These are phyloP conservation scores for Pythium vanterpoolii DNA, from an alignment of 352 stramenopile genomes.

Conservation along the genomic window DNA sequence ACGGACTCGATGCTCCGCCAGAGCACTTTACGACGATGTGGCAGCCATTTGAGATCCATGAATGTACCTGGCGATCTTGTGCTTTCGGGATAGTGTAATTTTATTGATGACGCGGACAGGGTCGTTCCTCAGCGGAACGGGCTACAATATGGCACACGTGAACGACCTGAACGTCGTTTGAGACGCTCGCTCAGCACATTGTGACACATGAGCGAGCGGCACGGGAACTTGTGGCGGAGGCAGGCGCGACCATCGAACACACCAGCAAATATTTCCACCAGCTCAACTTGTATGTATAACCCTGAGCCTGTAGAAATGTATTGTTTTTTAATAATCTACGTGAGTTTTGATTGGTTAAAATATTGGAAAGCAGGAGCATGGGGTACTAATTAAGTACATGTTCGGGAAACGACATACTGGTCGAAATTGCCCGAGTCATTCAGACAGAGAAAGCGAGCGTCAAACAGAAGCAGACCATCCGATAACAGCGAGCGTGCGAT, in stretches of 20 bases:
- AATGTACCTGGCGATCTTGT: constrained; percentile 21
- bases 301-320: too few species aligned
- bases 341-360: neutral
- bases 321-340: neutral
- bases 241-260: constrained; percentile 9
- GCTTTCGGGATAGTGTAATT: constrained; percentile 24
- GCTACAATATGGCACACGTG: constrained; percentile 28
- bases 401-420: neutral
- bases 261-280: constrained; percentile 26
- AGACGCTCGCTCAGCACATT: constrained; percentile 12
- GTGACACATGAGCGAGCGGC: neutral
- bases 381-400: neutral
- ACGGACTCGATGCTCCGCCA: constrained; percentile 18
- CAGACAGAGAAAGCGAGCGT: neutral
- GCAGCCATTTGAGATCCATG: constrained; percentile 23
- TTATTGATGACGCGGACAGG: constrained; percentile 27
- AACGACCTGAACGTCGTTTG: constrained; percentile 22
- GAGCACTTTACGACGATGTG: constrained; percentile 16
- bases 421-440: neutral
- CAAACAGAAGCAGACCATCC: neutral
- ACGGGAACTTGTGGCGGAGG: constrained; percentile 1
- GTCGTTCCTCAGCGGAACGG: constrained; percentile 25
- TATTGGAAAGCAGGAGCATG: neutral
- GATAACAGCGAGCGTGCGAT: neutral
- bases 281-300: constrained; percentile 25